phyloP scores from a whole-genome alignment of 2,329 filamentous ascomycete species.

The Fusarium humuli region DNA sequence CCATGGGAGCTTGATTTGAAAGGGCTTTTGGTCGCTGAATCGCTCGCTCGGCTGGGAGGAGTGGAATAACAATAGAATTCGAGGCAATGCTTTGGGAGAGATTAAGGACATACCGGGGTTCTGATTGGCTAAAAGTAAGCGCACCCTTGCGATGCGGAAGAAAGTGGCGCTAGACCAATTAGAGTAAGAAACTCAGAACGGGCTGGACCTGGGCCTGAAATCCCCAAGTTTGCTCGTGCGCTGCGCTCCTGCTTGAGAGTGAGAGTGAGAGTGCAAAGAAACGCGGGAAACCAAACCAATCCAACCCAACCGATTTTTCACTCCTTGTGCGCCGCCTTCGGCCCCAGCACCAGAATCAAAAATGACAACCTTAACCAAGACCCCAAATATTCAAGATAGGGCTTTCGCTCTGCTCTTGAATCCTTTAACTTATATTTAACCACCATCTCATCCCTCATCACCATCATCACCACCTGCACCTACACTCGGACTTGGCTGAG shows the following conservation, averaged over 20 bases:
- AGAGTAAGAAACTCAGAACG: slow-evolving; percentile 24
- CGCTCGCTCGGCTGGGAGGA: slow-evolving; percentile 33
- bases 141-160: slow-evolving; percentile 16
- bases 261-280: slow-evolving; percentile 27
- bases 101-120: slow-evolving; percentile 3
- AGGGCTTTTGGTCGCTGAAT: slow-evolving; percentile 34
- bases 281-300: slow-evolving; percentile 47
- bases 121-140: slow-evolving; percentile 24
- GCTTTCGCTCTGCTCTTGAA: slow-evolving; percentile 46
- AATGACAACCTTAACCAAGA: slow-evolving; percentile 56
- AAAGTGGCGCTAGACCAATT: slow-evolving; percentile 31
- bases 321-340: slow-evolving; percentile 55
- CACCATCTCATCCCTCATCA: slow-evolving; percentile 35
- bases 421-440: slow-evolving; percentile 44
- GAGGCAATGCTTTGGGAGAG: slow-evolving; percentile 30
- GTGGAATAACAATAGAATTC: slow-evolving; percentile 29
- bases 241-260: slow-evolving; percentile 3
- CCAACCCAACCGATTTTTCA: slow-evolving; percentile 49
- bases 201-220: slow-evolving; percentile 27
- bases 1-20: slow-evolving; percentile 27
- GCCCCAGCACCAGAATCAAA: slow-evolving; percentile 53
- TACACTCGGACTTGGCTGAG: slow-evolving; percentile 7
- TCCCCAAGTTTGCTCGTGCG: slow-evolving; percentile 23
- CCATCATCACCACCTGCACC: slow-evolving; percentile 44
- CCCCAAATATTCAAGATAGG: slow-evolving; percentile 54